Conservation (phyloP, 352 stramenopile species). For the Phytophthora uliginosa region DNA sequence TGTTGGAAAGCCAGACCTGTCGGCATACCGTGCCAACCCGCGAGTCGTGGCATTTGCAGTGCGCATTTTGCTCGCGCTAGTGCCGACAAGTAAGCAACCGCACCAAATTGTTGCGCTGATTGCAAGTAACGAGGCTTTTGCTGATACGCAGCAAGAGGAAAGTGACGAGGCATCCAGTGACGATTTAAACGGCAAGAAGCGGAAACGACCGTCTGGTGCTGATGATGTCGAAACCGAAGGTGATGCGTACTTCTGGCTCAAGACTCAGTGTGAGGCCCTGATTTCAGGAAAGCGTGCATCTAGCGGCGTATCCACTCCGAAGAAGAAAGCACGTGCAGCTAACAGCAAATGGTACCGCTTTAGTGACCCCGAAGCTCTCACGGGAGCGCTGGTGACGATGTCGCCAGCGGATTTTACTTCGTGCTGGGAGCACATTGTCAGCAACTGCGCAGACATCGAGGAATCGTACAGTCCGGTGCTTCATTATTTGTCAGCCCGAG, state of each 20-base stretch:
- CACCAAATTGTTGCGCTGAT: constrained; percentile 55
- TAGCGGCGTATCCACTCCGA: constrained; percentile 1
- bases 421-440: constrained; percentile 49
- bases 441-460: constrained; percentile 38
- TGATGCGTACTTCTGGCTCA: constrained; percentile 55
- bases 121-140: constrained; percentile 34
- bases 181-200: constrained; percentile 27
- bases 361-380: constrained; percentile 31
- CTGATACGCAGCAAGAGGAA: constrained; percentile 16
- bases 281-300: constrained; percentile 14
- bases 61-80: constrained; percentile 52
- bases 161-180: constrained; percentile 14
- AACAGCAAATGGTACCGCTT: constrained; percentile 38
- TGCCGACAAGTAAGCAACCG: constrained; percentile 42
- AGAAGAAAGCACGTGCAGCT: constrained; percentile 30
- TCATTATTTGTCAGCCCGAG: constrained; percentile 62
- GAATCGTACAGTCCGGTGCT: constrained; percentile 50
- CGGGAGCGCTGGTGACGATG: constrained; percentile 34
- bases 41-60: constrained; percentile 48
- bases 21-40: constrained; percentile 34
- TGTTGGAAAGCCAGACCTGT: constrained; percentile 16
- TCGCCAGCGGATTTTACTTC: constrained; percentile 34
- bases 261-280: constrained; percentile 39
- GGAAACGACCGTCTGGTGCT: constrained; percentile 25
- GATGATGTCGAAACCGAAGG: constrained; percentile 5